Base-by-base conservation (phyloP, 345 rosid genomes). In the Bruguiera parviflora region DNA sequence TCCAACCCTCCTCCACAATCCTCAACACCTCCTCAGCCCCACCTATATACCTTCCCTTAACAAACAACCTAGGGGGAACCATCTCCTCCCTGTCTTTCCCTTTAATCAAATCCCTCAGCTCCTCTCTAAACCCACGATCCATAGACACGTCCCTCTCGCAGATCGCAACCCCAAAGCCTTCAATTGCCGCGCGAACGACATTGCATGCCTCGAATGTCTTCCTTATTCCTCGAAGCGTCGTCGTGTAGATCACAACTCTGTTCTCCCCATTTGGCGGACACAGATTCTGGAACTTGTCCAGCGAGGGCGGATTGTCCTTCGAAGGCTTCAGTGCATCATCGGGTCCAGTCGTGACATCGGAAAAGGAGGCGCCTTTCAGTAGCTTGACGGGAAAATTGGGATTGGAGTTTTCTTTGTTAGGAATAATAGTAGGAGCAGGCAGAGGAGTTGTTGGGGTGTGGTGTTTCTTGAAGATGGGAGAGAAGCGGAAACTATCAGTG, bases 131-230 rank as follows among this genome's bases (percentile, higher is more conserved):
- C 46, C 87, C 71, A 2, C 80, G 78, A 72, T 91, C 96, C 96
- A 94, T 94, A 0, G 97, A 84, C 53, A 94, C 84, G 76, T 94
- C 98, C 61, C 98, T 86, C 68, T 89, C 97, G 80, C 91, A 93
- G 66, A 89, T 79, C 67, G 78, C 80, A 2, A 91, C 92, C 28
- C 92, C 83, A 57, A 86, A 83, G 71, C 93, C 89, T 20, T 71
- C 75, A 66, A 92, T 84, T 58, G 92, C 84, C 33, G 96, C 52
- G 28, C 88, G 85, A 64, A 91, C 97, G 63, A 77, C 58, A 58
- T 65, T 69, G 76, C 97, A 94, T 28, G 83, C 92, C 60, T 89
- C 96, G 78, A 87, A 91, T 3, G 98, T 94, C n/a, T 84, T 70
- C 35, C 97, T 86, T 61, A 94, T 85, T 5, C 89, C 89, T 43